Conservation (phyloP, 2,329 filamentous ascomycete genomes). For the Cryphonectria carpinicola region DNA sequence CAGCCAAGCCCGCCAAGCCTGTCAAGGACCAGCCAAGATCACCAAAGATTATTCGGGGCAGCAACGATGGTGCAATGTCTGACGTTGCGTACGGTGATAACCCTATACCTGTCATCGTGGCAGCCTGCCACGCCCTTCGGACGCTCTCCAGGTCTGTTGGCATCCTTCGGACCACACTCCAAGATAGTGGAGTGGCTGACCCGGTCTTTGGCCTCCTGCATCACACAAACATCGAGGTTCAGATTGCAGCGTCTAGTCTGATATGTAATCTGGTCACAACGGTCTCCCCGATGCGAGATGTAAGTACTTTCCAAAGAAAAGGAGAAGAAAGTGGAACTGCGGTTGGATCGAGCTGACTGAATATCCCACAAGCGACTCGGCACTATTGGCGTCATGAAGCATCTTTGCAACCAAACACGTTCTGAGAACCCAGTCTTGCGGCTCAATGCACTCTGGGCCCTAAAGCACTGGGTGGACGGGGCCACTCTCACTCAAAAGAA, state of each 20-base stretch:
- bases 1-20: conserved; percentile 57
- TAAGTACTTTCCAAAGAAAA: conserved; percentile 48
- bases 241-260: conserved; percentile 82
- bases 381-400: conserved; percentile 72
- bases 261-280: conserved; percentile 86
- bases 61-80: conserved; percentile 38
- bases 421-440: conserved; percentile 79
- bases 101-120: conserved; percentile 75
- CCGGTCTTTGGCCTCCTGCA: conserved; percentile 77
- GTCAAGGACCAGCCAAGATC: conserved; percentile 47
- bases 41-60: conserved; percentile 41
- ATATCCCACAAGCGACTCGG: conserved; percentile 67
- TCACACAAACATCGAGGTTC: conserved; percentile 76
- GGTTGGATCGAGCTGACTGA: conserved; percentile 29
- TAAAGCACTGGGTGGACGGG: conserved; percentile 85
- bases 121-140: conserved; percentile 80
- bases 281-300: conserved; percentile 88
- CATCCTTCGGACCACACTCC: conserved; percentile 81
- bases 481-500: conserved; percentile 75
- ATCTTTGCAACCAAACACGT: conserved; percentile 82
- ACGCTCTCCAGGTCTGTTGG: conserved; percentile 84
- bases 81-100: conserved; percentile 69
- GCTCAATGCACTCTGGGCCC: conserved; percentile 86
- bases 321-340: too few relatives aligned
- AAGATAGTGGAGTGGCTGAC: conserved; percentile 80